These are phyloP conservation scores for Gymnopilus dilepis DNA, from an alignment of 768 basidiomycete genomes.

Conservation along the genomic window DNA sequence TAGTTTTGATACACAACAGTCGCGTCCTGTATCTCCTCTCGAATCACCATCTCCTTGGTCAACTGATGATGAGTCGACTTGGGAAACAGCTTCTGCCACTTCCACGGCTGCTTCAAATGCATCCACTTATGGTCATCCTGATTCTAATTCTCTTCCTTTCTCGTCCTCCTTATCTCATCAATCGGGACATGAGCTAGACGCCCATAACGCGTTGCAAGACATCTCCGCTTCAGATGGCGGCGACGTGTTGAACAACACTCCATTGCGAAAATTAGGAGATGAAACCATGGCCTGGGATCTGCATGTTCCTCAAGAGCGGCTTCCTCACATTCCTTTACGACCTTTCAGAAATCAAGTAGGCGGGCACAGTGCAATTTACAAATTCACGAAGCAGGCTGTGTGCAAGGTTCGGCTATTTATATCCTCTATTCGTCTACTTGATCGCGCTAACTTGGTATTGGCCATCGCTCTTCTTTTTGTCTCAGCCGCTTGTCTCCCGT, in stretches of 20 bases:
- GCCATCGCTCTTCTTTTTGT: constrained; percentile 25
- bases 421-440: constrained; percentile 18
- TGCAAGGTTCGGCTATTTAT: constrained; percentile 80
- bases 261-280: constrained; percentile 30
- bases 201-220: constrained; percentile 1
- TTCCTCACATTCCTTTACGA: constrained; percentile 89
- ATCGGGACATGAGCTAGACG: background rate
- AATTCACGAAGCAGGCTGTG: constrained; percentile 95
- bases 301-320: constrained; percentile 57
- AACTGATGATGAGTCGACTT: constrained; percentile 78
- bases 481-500: constrained; percentile 90
- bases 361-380: constrained; percentile 96
- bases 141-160: constrained; percentile 17
- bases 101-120: constrained; percentile 68
- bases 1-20: constrained; percentile 28
- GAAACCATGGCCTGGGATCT: constrained; percentile 38
- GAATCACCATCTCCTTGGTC: constrained; percentile 66
- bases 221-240: constrained; percentile 20
- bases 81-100: constrained; percentile 72
- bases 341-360: constrained; percentile 99
- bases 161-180: constrained; percentile 23
- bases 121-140: constrained; percentile 34
- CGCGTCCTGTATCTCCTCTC: constrained; percentile 37
- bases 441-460: constrained; percentile 29
- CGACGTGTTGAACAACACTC: constrained; percentile 26